Percentiles rank a stretch among this genome's conserved stretches.
These are phyloP conservation scores for Phytophthora syringae DNA, from an alignment of 352 stramenopile species.

Conservation along the genomic window DNA sequence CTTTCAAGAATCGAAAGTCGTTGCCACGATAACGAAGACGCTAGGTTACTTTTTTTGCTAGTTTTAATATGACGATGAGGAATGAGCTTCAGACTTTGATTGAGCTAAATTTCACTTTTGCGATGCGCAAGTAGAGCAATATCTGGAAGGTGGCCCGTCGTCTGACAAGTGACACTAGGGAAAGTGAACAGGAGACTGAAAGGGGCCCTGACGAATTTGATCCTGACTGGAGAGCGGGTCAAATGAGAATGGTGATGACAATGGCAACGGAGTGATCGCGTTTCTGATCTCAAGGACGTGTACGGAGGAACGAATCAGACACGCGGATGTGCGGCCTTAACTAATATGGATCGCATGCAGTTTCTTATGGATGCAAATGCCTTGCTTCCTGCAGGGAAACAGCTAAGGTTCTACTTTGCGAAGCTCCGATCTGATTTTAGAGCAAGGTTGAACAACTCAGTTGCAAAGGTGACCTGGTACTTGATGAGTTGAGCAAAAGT, in stretches of 20 bases:
- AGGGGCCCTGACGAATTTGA: background rate
- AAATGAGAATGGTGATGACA: background rate
- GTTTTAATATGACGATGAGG: too few relatives aligned
- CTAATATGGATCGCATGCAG: background rate
- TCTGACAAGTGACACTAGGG: too few relatives aligned
- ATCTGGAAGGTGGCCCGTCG: too few relatives aligned
- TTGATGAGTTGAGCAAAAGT: slow-evolving; percentile 4
- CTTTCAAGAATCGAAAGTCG: too few relatives aligned
- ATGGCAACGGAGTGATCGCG: background rate
- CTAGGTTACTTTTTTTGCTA: too few relatives aligned
- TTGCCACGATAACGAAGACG: too few relatives aligned
- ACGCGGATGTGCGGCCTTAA: background rate
- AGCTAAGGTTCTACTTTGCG: slow-evolving; percentile 18
- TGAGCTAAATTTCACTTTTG: too few relatives aligned
- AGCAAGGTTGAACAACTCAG: background rate
- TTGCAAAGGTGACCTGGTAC: slow-evolving; percentile 4
- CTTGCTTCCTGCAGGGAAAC: slow-evolving; percentile 3
- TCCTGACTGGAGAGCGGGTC: background rate
- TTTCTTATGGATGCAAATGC: slow-evolving; percentile 11
- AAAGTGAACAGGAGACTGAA: slow-evolving; percentile 6
- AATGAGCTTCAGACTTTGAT: too few relatives aligned
- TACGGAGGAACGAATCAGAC: background rate
- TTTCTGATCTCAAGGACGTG: background rate
- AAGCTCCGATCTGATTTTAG: background rate
- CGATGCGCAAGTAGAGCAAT: too few relatives aligned